These are phyloP conservation scores for Ogataea trehaloabstinens DNA, from an alignment of 805 yeast species.

Conservation along the genomic window DNA sequence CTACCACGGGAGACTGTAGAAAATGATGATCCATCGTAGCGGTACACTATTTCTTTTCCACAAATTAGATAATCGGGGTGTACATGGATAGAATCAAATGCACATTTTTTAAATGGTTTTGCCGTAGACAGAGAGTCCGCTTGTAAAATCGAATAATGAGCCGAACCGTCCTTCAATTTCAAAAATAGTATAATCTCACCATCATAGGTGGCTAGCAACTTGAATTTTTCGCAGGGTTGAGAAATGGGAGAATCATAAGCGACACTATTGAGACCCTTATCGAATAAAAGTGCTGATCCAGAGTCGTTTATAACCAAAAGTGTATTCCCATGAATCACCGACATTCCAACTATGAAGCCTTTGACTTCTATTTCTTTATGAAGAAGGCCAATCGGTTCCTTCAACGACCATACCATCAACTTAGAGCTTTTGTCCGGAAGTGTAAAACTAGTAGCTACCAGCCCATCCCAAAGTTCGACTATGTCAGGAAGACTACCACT, in stretches of 20 bases:
- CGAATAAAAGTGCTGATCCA: slow-evolving; percentile 10
- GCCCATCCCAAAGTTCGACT: slow-evolving; percentile 10
- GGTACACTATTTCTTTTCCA: slow-evolving; percentile 11
- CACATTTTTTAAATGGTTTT: slow-evolving; percentile 9
- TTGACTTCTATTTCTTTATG: slow-evolving; percentile 18
- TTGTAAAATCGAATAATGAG: background rate
- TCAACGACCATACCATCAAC: slow-evolving; percentile 19
- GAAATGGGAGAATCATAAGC: background rate
- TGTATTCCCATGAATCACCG: slow-evolving; percentile 1
- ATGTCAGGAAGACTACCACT: slow-evolving; percentile 9
- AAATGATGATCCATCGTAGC: slow-evolving; percentile 9
- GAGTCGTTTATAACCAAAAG: slow-evolving; percentile 10
- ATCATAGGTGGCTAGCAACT: slow-evolving; percentile 7
- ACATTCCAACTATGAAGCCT: slow-evolving; percentile 14
- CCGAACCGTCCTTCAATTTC: slow-evolving; percentile 1
- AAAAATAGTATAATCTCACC: slow-evolving; percentile 7
- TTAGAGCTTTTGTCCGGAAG: slow-evolving; percentile 11
- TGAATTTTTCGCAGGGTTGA: slow-evolving; percentile 2
- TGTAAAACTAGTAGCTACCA: slow-evolving; percentile 17
- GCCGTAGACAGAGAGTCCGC: background rate
- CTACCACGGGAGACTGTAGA: slow-evolving; percentile 5
- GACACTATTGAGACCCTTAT: background rate
- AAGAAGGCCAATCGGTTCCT: slow-evolving; percentile 8
- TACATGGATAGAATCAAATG: slow-evolving; percentile 9
- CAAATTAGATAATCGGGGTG: slow-evolving; percentile 12